Percentiles rank a stretch among this genome's conserved stretches.
Conservation (phyloP, 192 early-diverging fungal species). For the Umbelopsis sp. region DNA sequence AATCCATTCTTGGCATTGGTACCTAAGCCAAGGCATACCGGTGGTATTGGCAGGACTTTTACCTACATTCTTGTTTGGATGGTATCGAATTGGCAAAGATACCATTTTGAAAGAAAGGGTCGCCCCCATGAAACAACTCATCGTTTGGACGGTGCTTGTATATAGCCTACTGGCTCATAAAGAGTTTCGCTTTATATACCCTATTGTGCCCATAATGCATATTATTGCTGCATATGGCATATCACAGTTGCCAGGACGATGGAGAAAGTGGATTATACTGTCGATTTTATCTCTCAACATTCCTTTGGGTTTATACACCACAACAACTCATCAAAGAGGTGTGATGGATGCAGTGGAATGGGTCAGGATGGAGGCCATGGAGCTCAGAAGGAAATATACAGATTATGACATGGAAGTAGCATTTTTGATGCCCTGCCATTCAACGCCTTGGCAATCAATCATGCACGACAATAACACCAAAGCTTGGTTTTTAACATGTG, state of each 20-base stretch:
- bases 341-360: slow-evolving; percentile 86
- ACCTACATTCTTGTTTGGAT: slow-evolving; percentile 64
- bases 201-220: slow-evolving; percentile 72
- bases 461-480: slow-evolving; percentile 65
- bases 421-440: slow-evolving; percentile 97
- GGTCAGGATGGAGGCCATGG: slow-evolving; percentile 55
- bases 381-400: neutral
- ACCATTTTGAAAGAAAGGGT: slow-evolving; percentile 3
- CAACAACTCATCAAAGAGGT: slow-evolving; percentile 87
- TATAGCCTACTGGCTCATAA: slow-evolving; percentile 87
- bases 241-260: slow-evolving; percentile 19
- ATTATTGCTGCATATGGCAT: slow-evolving; percentile 51
- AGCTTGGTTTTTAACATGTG: slow-evolving; percentile 90
- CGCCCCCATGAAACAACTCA: slow-evolving; percentile 40
- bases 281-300: slow-evolving; percentile 69
- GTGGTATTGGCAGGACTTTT: slow-evolving; percentile 76
- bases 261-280: slow-evolving; percentile 26
- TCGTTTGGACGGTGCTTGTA: slow-evolving; percentile 53
- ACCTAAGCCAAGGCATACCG: slow-evolving; percentile 81
- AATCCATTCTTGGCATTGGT: slow-evolving; percentile 90
- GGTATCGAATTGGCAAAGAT: slow-evolving; percentile 33
- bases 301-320: slow-evolving; percentile 69
- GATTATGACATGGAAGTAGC: slow-evolving; percentile 49
- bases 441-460: slow-evolving; percentile 90
- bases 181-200: slow-evolving; percentile 95